Evolutionary conservation across 441 rosid species (phyloP).

Genomic region (Corymbia citriodora): DNA sequence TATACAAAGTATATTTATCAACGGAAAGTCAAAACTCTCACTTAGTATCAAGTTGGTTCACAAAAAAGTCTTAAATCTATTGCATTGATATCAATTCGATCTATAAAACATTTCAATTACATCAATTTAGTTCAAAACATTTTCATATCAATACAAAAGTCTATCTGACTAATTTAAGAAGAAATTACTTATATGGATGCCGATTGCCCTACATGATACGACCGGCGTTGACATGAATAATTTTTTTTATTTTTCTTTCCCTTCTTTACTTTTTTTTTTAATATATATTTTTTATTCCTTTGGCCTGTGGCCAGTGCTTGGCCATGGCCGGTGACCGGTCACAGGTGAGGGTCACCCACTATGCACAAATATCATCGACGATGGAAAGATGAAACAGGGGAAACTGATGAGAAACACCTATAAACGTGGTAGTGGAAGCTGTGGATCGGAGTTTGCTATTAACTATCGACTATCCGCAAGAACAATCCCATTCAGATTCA

Average conservation of each 20-base stretch:
- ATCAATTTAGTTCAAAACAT: too few species aligned
- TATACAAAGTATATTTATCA: background rate
- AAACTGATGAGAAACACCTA: too few species aligned
- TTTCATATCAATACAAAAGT: too few species aligned
- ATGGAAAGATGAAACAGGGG: too few species aligned
- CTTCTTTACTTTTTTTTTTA: background rate
- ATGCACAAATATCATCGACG: too few species aligned
- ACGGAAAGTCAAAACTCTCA: background rate
- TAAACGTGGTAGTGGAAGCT: too few species aligned
- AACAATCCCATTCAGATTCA: too few species aligned
- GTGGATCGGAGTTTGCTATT: too few species aligned
- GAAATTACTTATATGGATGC: too few species aligned
- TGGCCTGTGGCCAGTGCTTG: background rate
- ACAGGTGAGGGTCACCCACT: background rate
- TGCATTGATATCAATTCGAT: accelerated
- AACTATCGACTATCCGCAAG: too few species aligned
- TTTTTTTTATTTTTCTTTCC: too few species aligned
- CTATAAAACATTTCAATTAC: too few species aligned
- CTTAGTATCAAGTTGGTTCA: background rate
- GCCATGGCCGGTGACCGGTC: background rate
- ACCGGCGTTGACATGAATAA: accelerated
- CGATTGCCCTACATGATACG: accelerated
- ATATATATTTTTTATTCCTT: background rate
- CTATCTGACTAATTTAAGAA: accelerated
- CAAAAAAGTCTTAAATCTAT: background rate